phyloP scores from a whole-genome alignment of 2,329 filamentous ascomycete genomes.

The Ophiostoma perfectum region DNA sequence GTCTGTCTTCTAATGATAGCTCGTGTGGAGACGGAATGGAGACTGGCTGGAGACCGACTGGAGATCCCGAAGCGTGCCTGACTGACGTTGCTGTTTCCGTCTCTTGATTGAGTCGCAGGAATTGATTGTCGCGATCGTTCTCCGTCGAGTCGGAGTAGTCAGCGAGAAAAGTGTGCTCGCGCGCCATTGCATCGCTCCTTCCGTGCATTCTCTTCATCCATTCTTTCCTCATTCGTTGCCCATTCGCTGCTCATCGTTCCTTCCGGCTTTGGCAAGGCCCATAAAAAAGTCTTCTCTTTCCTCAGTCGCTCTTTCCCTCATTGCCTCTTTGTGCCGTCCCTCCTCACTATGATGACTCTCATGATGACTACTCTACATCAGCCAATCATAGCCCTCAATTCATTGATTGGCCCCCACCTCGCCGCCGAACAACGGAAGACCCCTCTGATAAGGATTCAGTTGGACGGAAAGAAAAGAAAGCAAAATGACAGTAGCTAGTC shows the following conservation, averaged over 20 bases:
- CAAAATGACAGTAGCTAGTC: not conserved
- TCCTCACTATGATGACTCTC: not conserved
- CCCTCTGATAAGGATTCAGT: slow-evolving; percentile 12
- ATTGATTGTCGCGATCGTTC: no score
- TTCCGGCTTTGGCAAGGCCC: not conserved
- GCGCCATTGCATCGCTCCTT: no score
- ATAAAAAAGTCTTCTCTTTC: not conserved
- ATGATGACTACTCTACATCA: not conserved
- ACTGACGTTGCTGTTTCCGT: not conserved
- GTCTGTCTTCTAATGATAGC: not conserved
- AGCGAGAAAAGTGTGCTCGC: not conserved
- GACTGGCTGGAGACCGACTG: not conserved
- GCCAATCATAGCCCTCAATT: slow-evolving; percentile 9
- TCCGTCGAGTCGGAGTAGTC: not conserved
- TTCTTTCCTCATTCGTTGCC: no score
- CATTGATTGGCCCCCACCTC: not conserved
- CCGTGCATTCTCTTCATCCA: no score
- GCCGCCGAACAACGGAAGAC: slow-evolving; percentile 13
- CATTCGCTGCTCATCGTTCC: no score
- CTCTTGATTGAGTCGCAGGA: not conserved
- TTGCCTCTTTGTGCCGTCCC: not conserved
- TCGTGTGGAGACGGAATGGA: not conserved
- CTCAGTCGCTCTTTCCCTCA: slow-evolving; percentile 2
- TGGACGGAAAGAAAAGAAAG: not conserved
- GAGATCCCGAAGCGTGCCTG: not conserved